Percentiles rank a stretch among this genome's conserved stretches.
These are phyloP conservation scores for Saccharum hybrid DNA, from an alignment of 202 grass and related monocot species.

Conservation along the genomic window DNA sequence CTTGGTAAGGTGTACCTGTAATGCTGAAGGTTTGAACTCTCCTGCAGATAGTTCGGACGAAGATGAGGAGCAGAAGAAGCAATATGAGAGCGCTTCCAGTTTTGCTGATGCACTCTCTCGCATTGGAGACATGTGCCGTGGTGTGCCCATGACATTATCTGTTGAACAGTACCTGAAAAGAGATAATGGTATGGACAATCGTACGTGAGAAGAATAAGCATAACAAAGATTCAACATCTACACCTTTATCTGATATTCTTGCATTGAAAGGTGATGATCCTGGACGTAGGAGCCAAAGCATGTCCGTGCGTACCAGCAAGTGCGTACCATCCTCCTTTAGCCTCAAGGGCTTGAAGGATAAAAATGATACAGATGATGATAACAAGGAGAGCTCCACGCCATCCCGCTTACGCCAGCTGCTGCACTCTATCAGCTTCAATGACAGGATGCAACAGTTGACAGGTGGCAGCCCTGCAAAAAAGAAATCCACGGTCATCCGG, in stretches of 20 bases:
- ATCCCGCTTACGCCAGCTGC: constrained; percentile 57
- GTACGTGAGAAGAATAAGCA: not conserved
- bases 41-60: constrained; percentile 46
- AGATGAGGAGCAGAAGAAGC: constrained; percentile 47
- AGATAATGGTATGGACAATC: constrained; percentile 54
- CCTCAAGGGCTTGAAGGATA: constrained; percentile 62
- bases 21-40: constrained; percentile 24
- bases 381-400: constrained; percentile 55
- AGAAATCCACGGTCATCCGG: constrained; percentile 76
- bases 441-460: constrained; percentile 58
- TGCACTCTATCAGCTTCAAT: constrained; percentile 85
- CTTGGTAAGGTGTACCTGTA: not conserved
- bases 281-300: constrained; percentile 58
- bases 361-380: constrained; percentile 57
- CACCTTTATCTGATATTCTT: constrained; percentile 41
- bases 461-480: constrained; percentile 60
- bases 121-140: constrained; percentile 56
- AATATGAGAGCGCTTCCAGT: constrained; percentile 56
- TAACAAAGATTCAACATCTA: constrained; percentile 17
- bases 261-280: constrained; percentile 54
- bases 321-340: constrained; percentile 57
- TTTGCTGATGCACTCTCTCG: constrained; percentile 60
- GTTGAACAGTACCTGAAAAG: constrained; percentile 77
- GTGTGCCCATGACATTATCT: constrained; percentile 63
- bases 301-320: not conserved